A percentile compares a stretch with the other conserved stretches of the same genome.
These are phyloP conservation scores for Micractinium conductrix DNA, from an alignment of 139 green algal species.

Conservation along the genomic window DNA sequence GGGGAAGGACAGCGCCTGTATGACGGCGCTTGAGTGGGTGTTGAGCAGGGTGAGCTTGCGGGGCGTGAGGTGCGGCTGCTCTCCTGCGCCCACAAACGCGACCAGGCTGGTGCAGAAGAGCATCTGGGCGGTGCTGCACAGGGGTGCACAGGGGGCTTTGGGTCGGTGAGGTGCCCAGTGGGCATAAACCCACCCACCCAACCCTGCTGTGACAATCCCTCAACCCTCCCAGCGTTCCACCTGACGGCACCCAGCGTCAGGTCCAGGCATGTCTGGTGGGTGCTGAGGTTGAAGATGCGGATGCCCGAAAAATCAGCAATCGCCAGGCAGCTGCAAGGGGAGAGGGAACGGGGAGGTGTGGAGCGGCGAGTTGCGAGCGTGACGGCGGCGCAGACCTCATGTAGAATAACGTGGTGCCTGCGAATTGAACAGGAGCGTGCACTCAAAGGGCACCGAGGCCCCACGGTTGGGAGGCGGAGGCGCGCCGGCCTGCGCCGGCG, in stretches of 20 bases:
- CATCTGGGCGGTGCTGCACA: slow-evolving; percentile 80
- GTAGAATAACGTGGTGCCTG: too few species aligned
- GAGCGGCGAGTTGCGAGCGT: too few species aligned
- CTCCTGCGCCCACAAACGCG: slow-evolving; percentile 79
- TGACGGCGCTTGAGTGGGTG: slow-evolving; percentile 61
- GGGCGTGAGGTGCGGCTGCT: slow-evolving; percentile 79
- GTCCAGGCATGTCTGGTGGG: slow-evolving; percentile 55
- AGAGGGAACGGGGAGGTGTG: neutral
- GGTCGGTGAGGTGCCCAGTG: neutral
- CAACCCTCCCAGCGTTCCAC: slow-evolving; percentile 15
- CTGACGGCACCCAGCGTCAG: slow-evolving; percentile 69
- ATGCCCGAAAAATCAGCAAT: slow-evolving; percentile 67
- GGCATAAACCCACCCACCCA: neutral
- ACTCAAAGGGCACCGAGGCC: too few species aligned
- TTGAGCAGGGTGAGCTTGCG: slow-evolving; percentile 82
- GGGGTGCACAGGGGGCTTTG: neutral
- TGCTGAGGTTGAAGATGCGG: slow-evolving; percentile 68
- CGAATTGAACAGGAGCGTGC: too few species aligned
- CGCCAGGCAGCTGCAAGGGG: slow-evolving; percentile 55
- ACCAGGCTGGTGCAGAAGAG: slow-evolving; percentile 85
- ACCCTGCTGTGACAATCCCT: neutral
- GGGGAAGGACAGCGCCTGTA: slow-evolving; percentile 71
- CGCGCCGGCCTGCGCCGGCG: too few species aligned
- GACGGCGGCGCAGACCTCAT: too few species aligned
- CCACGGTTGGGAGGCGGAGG: too few species aligned